phyloP scores from a whole-genome alignment of 768 basidiomycete genomes.

The Phlegmacium glaucopus region DNA sequence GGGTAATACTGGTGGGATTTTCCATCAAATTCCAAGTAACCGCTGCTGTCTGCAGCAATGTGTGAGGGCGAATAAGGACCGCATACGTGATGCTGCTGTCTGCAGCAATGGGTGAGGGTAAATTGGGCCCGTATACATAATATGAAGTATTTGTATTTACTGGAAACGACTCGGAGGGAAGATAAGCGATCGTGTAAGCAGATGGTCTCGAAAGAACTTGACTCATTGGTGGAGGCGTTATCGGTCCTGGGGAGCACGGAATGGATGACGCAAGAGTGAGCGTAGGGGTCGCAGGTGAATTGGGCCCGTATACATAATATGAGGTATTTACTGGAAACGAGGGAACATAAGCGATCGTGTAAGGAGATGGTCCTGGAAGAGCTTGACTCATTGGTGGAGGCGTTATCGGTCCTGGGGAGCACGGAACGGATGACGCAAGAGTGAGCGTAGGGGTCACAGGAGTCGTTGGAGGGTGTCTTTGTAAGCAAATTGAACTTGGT shows the following conservation, averaged over 20 bases:
- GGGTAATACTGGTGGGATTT: constrained; percentile 23
- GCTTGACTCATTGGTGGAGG: neutral
- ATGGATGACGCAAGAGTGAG: neutral
- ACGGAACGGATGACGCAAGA: neutral
- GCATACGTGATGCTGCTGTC: no score
- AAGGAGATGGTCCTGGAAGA: neutral
- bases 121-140: neutral
- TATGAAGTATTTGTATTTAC: neutral
- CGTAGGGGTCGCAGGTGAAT: neutral
- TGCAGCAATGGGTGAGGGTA: no score
- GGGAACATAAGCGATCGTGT: neutral
- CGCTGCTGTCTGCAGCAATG: constrained; percentile 21
- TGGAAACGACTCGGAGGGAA: neutral
- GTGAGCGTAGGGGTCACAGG: neutral
- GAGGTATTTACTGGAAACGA: neutral
- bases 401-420: constrained; percentile 7
- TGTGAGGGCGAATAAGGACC: constrained; percentile 18
- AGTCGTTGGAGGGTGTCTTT: constrained; percentile 8
- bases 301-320: neutral
- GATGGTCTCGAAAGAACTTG: neutral
- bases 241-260: constrained; percentile 2
- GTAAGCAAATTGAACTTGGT: constrained; percentile 19
- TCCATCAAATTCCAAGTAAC: constrained; percentile 29
- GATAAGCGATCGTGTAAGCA: neutral
- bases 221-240: constrained; percentile 2